These are phyloP conservation scores for Brettanomyces anomalus DNA, from an alignment of 805 yeast genomes.

Conservation along the genomic window DNA sequence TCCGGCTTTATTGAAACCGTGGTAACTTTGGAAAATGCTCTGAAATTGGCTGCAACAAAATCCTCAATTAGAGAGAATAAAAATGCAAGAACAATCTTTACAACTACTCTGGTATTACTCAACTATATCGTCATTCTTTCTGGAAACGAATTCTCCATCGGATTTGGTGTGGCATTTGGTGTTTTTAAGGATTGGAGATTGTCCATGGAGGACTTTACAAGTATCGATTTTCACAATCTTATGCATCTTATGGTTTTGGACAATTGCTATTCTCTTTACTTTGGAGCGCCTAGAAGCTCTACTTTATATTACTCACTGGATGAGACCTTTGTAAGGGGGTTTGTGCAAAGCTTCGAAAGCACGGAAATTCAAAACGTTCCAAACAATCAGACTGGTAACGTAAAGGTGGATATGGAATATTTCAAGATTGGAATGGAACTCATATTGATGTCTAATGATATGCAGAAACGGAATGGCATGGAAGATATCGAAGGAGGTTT, in stretches of 20 bases:
- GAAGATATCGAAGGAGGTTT: conserved; percentile 8
- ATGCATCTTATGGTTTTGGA: conserved; percentile 40
- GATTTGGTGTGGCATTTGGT: conserved; percentile 43
- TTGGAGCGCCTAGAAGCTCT: conserved; percentile 31
- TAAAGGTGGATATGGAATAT: conserved; percentile 11
- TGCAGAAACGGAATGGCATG: conserved; percentile 10
- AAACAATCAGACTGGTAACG: conserved; percentile 3
- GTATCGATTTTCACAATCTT: conserved; percentile 27
- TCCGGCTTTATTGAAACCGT: conserved; percentile 27
- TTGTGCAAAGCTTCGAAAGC: conserved; percentile 8
- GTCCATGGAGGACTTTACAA: conserved; percentile 23
- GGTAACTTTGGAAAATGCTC: conserved; percentile 26
- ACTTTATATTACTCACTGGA: conserved; percentile 15
- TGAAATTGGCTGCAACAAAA: conserved; percentile 29
- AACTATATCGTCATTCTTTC: conserved; percentile 51
- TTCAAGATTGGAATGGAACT: conserved; percentile 19
- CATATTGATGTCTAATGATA: conserved; percentile 11
- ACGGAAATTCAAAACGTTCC: conserved; percentile 1
- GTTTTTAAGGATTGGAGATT: conserved; percentile 53
- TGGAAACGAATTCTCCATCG: conserved; percentile 52
- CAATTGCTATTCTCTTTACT: conserved; percentile 41
- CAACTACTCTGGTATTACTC: conserved; percentile 32
- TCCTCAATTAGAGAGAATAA: conserved; percentile 21
- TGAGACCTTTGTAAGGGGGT: conserved; percentile 10
- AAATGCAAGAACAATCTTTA: conserved; percentile 24